Base-by-base conservation (phyloP, 1,284 basidiomycete species). In the Fomitopsis pinicola region DNA sequence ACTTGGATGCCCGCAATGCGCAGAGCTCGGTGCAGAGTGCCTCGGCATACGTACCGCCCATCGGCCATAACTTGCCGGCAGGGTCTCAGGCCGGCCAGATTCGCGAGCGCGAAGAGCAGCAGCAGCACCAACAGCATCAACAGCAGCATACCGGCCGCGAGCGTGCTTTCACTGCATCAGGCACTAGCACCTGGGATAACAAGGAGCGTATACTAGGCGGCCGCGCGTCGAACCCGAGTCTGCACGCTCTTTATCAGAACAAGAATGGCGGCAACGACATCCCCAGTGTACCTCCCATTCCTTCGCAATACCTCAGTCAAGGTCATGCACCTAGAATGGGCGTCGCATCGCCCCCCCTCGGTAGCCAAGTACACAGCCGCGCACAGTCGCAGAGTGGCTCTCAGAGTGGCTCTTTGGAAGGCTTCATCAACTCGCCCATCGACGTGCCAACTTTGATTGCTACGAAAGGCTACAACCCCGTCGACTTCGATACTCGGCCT, bases 391-490 rank as follows among this genome's bases (percentile, higher is more conserved):
- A 74, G 60, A 69, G 67, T 50, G 71, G 62, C 42, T 66, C 62
- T 42, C 72, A 71, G 62, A 62, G 60, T 50, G 65, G 59, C 6
- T 61, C 66, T 26, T 38, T 55, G 15, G 72, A 72, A 17, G 62
- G 42, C 55, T 81, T 85, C 69, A 68, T 85, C 58, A 79, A 73
- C 57, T 82, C 89, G 5, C 87, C 91, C 2, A 81, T 94, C 62
- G 94, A 96, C 69, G 87, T 97, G n/a, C 90, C 92, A 26, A 84
- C 89, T 53, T 79, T 97, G 59, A 89, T 95, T 65, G 87, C 90
- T 14, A 84, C 83, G 52, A 97, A 97, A 75, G 94, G 94, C 10
- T 94, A 97, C 71, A 97, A 97, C 70, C 95, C 95, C 6, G 79
- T 85, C 14, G 86, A 85, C 45, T 97, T 97, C 68, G 92, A 97